phyloP scores from a whole-genome alignment of 495 filamentous ascomycete genomes.

The Antarctomyces pellizariae region DNA sequence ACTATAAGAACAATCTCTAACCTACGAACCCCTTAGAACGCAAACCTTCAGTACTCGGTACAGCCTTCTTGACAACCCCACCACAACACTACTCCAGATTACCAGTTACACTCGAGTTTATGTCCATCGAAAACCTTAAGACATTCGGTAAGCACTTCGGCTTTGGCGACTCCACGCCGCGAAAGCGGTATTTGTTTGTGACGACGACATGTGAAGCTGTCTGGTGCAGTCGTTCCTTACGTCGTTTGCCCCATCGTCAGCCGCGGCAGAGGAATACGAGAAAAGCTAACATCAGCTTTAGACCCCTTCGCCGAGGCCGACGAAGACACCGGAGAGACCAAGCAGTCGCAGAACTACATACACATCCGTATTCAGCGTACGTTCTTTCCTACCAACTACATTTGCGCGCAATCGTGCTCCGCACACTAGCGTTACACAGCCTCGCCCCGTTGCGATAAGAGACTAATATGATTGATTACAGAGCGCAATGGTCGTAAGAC shows the following conservation, averaged over 20 bases:
- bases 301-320: constrained; percentile 99
- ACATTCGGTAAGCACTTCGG: constrained; percentile 96
- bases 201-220: too few relatives aligned
- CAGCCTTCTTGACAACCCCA: constrained; percentile 2
- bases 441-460: not conserved
- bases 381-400: constrained; percentile 17
- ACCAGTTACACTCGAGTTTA: constrained; percentile 50
- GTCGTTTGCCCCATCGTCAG: not conserved
- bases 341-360: constrained; percentile 93
- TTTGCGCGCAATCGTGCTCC: not conserved
- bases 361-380: constrained; percentile 99
- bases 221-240: too few relatives aligned
- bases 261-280: constrained; percentile 1
- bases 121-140: constrained; percentile 99
- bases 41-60: too few relatives aligned
- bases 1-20: too few relatives aligned
- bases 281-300: too few relatives aligned
- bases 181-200: too few relatives aligned
- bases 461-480: constrained; percentile 14
- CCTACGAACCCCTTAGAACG: too few relatives aligned
- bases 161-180: too few relatives aligned
- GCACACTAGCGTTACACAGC: not conserved
- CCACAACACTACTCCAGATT: constrained; percentile 9
- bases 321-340: constrained; percentile 85
- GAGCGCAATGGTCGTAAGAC: constrained; percentile 99